These are phyloP conservation scores for Asclepias syriaca DNA, from an alignment of 257 asterid species.

Conservation along the genomic window DNA sequence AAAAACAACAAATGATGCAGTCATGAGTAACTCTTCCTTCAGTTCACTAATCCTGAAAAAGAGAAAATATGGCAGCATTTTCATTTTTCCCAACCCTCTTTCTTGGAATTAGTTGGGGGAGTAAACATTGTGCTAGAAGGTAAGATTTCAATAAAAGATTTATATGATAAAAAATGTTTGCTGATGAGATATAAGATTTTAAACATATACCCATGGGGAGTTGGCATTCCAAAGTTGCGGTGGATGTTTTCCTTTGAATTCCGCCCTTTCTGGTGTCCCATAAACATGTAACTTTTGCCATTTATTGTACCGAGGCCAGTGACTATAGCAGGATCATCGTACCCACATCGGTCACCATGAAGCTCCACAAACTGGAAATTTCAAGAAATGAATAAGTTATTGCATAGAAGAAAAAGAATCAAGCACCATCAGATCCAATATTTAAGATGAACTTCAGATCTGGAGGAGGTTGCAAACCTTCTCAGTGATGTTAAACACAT, in stretches of 20 bases:
- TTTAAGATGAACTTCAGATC: not conserved
- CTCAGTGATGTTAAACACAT: conserved; percentile 77
- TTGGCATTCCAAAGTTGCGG: conserved; percentile 97
- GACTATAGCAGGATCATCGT: conserved; percentile 88
- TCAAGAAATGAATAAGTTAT: not conserved
- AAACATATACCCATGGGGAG: conserved; percentile 84
- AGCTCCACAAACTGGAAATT: conserved; percentile 77
- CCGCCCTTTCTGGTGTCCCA: conserved; percentile 92
- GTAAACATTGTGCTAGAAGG: not conserved
- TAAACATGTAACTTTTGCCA: conserved; percentile 81
- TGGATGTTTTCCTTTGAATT: conserved; percentile 83
- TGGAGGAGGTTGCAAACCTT: conserved; percentile 41
- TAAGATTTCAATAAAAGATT: conserved; percentile 2
- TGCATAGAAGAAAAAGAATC: not conserved
- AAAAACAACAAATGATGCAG: not conserved
- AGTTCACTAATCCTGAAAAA: not conserved
- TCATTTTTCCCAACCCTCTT: not conserved
- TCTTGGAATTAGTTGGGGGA: not conserved
- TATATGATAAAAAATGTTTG: not conserved
- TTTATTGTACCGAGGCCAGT: conserved; percentile 84
- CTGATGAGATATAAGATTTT: not conserved
- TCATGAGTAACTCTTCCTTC: not conserved
- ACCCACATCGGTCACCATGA: conserved; percentile 91
- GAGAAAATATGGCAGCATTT: not conserved
- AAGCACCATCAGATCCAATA: not conserved